Evolutionary conservation across 2,329 filamentous ascomycete genomes (phyloP).

Genomic region (Talaromyces amestolkiae): DNA sequence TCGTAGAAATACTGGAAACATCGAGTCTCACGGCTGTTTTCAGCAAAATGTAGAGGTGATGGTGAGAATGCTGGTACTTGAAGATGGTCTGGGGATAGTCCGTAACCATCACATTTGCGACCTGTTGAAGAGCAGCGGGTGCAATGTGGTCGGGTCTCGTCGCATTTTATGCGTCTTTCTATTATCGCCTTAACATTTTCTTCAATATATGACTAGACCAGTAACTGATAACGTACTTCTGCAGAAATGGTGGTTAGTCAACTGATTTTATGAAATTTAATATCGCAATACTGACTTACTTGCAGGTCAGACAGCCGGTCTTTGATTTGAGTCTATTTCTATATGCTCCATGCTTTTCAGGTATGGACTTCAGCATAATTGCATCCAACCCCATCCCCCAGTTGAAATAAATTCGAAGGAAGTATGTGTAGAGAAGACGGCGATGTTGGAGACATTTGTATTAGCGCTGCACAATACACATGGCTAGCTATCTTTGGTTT

Average conservation of each 20-base stretch:
- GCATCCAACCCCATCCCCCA: not conserved
- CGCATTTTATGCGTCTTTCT: conserved; percentile 34
- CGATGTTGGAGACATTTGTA: not conserved
- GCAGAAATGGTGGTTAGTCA: not conserved
- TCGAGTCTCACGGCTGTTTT: conserved; percentile 25
- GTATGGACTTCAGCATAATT: not conserved
- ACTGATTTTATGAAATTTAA: no score
- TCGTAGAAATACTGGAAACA: conserved; percentile 34
- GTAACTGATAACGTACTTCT: conserved; percentile 6
- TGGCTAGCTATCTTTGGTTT: not conserved
- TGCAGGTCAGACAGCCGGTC: conserved; percentile 18
- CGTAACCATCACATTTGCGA: conserved; percentile 34
- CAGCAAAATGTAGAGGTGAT: not conserved
- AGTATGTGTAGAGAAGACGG: not conserved
- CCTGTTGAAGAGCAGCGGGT: conserved; percentile 32
- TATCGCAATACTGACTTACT: conserved; percentile 2
- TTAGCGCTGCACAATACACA: not conserved
- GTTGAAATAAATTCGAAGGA: not conserved
- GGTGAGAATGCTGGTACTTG: not conserved
- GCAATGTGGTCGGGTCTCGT: conserved; percentile 31
- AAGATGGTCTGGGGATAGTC: not conserved
- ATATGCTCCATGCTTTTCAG: not conserved
- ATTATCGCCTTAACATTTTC: not conserved
- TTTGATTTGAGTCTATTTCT: conserved; percentile 13
- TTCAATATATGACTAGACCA: not conserved